phyloP scores from a whole-genome alignment of 2,329 filamentous ascomycete species.

The Trichoderma pleuroti region DNA sequence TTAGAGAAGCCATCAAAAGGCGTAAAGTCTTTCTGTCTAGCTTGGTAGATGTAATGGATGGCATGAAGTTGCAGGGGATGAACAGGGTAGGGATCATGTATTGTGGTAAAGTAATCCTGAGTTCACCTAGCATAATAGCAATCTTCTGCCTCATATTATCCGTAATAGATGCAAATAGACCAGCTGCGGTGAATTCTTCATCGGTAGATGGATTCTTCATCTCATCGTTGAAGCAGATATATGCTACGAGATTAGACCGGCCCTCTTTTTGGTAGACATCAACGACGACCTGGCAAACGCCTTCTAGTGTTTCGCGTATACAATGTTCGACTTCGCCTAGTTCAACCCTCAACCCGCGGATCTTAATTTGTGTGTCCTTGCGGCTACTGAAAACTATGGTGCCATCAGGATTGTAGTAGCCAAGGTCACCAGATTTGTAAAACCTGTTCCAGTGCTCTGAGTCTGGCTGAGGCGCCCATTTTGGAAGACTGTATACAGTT shows the following conservation, averaged over 20 bases:
- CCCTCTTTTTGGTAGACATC: not conserved
- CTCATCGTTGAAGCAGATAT: not conserved
- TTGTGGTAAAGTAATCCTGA: not conserved
- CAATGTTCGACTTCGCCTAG: conserved; percentile 29
- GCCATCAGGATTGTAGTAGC: conserved; percentile 37
- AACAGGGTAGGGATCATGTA: conserved; percentile 25
- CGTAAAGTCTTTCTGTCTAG: conserved; percentile 13
- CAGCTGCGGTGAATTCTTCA: not conserved
- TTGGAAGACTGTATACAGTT: conserved; percentile 32
- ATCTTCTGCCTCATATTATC: conserved; percentile 14
- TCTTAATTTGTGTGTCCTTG: conserved; percentile 55
- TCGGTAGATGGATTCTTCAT: not conserved
- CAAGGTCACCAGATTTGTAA: conserved; percentile 47
- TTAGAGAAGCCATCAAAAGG: not conserved
- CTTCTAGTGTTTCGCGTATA: not conserved
- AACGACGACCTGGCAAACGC: not conserved
- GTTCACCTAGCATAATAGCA: not conserved
- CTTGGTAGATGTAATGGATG: conserved; percentile 20
- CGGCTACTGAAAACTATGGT: conserved; percentile 44
- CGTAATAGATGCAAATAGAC: conserved; percentile 13
- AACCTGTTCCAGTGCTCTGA: conserved; percentile 22
- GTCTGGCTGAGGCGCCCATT: not conserved
- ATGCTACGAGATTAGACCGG: not conserved
- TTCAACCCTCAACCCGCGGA: conserved; percentile 53
- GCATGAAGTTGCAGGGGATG: conserved; percentile 21